Base-by-base conservation (phyloP, 495 filamentous ascomycete genomes). In the Talaromyces adpressus region DNA sequence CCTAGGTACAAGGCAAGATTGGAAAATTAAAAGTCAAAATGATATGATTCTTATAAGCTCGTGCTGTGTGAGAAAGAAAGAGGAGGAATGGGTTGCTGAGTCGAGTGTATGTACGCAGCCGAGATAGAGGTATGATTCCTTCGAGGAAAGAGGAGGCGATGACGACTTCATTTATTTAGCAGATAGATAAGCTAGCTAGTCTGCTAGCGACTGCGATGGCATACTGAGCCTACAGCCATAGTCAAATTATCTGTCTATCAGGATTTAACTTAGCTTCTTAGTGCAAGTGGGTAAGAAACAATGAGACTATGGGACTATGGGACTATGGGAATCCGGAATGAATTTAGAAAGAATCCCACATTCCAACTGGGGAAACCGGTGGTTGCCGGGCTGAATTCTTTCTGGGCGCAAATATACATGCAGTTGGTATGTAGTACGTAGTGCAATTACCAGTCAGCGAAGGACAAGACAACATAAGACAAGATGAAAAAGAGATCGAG, bases 101-200 rank as follows among this genome's bases (percentile, higher is more conserved):
- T 45, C 4, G 12, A 45, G 9, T 34, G 36, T 20, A 20, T 47
- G 16, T 47, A 47, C 41, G 41, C 41, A 47, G 16, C 41, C n/a
- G n/a, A 49, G 45, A 49, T 49, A 20, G 45, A 20, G 16, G 45
- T 49, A 7, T 18, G 45, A 49, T 8, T 49, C 18, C 27, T 9
- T 49, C 18, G 36, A 18, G n/a, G 45, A 6, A 49, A 49, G 52
- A 29, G 52, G 52, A 56, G 52, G 52, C 52, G 52, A 56, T 56
- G 52, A 56, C 52, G 52, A 56, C 52, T 56, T 56, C 52, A 56
- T 56, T 27, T 56, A 56, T 56, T n/a, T 56, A 56, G 27, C 8
- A 56, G 27, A 56, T 27, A 5, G 20, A 14, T 56, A 25, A 56
- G 52, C 16, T 56, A 8, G 52, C 22, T 29, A 56, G 52, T 9